A percentile compares a stretch with the other conserved stretches of the same genome.
Conservation (phyloP, 352 stramenopile genomes). For the Pythium pectinolyticum region DNA sequence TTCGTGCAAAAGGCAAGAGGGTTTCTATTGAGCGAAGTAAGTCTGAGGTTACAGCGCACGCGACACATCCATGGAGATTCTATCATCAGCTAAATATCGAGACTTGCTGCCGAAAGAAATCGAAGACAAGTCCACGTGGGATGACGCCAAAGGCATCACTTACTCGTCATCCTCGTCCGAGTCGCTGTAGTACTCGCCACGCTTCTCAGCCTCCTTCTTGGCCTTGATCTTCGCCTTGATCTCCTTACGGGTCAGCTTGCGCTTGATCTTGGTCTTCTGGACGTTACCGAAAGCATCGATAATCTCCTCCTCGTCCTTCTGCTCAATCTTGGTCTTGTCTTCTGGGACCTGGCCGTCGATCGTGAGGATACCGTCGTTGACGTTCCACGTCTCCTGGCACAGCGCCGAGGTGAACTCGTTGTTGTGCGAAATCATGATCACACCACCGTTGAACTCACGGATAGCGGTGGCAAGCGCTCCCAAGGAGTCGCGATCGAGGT, state of each 20-base stretch:
- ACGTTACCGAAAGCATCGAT: slow-evolving; percentile 87
- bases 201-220: slow-evolving; percentile 85
- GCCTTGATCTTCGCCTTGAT: slow-evolving; percentile 87
- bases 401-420: slow-evolving; percentile 95
- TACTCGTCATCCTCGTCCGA: slow-evolving; percentile 59
- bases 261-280: slow-evolving; percentile 86
- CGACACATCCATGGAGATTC: slow-evolving; percentile 33
- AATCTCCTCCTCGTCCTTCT: slow-evolving; percentile 85
- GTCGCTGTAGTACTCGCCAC: slow-evolving; percentile 84
- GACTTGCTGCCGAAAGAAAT: slow-evolving; percentile 33
- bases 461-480: slow-evolving; percentile 95
- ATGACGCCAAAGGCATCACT: slow-evolving; percentile 24
- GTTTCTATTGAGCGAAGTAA: slow-evolving; percentile 19
- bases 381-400: slow-evolving; percentile 94
- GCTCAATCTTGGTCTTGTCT: slow-evolving; percentile 91
- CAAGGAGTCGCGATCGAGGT: slow-evolving; percentile 96
- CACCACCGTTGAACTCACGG: slow-evolving; percentile 96
- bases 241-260: slow-evolving; percentile 90
- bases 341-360: slow-evolving; percentile 85
- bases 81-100: slow-evolving; percentile 37
- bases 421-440: slow-evolving; percentile 98
- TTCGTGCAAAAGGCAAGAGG: slow-evolving; percentile 12
- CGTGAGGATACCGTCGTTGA: slow-evolving; percentile 82
- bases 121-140: slow-evolving; percentile 32
- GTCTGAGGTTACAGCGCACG: slow-evolving; percentile 30